phyloP scores from a whole-genome alignment of 208 protist genomes.

The Naegleria lovaniensis region DNA sequence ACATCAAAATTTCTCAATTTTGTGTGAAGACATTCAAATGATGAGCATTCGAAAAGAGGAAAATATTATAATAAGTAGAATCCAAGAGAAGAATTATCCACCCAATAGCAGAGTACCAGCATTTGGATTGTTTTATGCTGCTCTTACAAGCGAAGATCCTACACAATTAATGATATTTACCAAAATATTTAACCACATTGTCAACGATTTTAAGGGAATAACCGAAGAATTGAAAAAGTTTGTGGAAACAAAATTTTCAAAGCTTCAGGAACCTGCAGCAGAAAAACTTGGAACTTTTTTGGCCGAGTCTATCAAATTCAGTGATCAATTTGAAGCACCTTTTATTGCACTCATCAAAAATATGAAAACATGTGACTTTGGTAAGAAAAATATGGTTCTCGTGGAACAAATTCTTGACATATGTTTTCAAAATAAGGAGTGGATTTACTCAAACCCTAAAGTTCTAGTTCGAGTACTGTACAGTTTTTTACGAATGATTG shows the following conservation, averaged over 20 bases:
- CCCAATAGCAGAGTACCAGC: slow-evolving; percentile 24
- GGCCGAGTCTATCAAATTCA: neutral
- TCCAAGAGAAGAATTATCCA: neutral
- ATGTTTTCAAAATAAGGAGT: slow-evolving; percentile 31
- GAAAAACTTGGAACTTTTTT: neutral
- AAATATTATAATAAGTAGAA: neutral
- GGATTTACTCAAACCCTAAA: slow-evolving; percentile 37
- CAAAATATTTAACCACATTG: slow-evolving; percentile 29
- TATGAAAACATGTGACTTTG: slow-evolving; percentile 42
- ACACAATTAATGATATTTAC: slow-evolving; percentile 28
- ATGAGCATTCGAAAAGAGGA: neutral
- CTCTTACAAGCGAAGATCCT: slow-evolving; percentile 29
- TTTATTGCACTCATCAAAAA: slow-evolving; percentile 40
- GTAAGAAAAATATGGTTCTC: slow-evolving; percentile 40
- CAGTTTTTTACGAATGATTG: slow-evolving; percentile 46
- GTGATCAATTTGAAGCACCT: slow-evolving; percentile 28
- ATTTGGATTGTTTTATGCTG: slow-evolving; percentile 36
- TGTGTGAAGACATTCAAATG: neutral
- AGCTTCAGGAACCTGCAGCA: slow-evolving; percentile 39
- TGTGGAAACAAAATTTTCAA: slow-evolving; percentile 42
- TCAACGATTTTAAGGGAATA: slow-evolving; percentile 34
- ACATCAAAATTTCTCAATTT: neutral
- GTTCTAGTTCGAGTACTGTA: slow-evolving; percentile 45
- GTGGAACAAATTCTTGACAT: slow-evolving; percentile 31
- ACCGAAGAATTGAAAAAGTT: slow-evolving; percentile 39